Percentiles rank a stretch among this genome's conserved stretches.
Conservation (phyloP, 371 early-diverging fungal species). For the Lichtheimia ramosa region DNA sequence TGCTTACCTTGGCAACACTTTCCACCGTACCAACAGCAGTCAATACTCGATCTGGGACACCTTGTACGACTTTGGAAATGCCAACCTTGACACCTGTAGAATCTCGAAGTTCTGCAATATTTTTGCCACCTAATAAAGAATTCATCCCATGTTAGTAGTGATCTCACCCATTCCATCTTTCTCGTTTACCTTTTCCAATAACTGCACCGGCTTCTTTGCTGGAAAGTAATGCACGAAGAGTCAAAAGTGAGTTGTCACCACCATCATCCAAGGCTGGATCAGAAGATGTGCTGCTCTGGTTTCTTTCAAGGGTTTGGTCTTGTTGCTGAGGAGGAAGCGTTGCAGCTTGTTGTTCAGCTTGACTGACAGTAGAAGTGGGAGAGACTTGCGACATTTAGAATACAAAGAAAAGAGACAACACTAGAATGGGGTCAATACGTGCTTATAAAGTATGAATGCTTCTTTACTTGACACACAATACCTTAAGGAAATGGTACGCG, state of each 20-base stretch:
- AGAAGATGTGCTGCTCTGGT: constrained; percentile 4
- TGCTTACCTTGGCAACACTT: constrained; percentile 66
- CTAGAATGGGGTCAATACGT: too few relatives aligned
- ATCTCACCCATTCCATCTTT: too few relatives aligned
- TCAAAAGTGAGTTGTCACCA: constrained; percentile 40
- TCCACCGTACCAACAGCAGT: constrained; percentile 79
- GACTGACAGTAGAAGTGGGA: too few relatives aligned
- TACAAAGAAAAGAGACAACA: too few relatives aligned
- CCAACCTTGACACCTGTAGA: constrained; percentile 80
- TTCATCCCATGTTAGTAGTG: too few relatives aligned
- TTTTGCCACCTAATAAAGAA: constrained; percentile 60
- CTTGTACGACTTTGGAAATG: constrained; percentile 84
- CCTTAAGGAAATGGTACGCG: too few relatives aligned
- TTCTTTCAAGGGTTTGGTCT: constrained; percentile 3
- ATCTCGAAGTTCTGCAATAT: constrained; percentile 83
- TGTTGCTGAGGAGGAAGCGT: too few relatives aligned
- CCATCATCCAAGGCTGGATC: constrained; percentile 9
- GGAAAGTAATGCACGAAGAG: constrained; percentile 84
- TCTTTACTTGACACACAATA: too few relatives aligned
- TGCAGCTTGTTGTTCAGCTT: too few relatives aligned
- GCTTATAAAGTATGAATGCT: too few relatives aligned
- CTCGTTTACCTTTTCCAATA: constrained; percentile 72
- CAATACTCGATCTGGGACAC: constrained; percentile 83
- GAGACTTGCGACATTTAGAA: too few relatives aligned
- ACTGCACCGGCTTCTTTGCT: constrained; percentile 94